A percentile compares a stretch with the other conserved stretches of the same genome.
phyloP scores from a whole-genome alignment of 192 early-diverging fungal species.

The Entomortierella chlamydospora region DNA sequence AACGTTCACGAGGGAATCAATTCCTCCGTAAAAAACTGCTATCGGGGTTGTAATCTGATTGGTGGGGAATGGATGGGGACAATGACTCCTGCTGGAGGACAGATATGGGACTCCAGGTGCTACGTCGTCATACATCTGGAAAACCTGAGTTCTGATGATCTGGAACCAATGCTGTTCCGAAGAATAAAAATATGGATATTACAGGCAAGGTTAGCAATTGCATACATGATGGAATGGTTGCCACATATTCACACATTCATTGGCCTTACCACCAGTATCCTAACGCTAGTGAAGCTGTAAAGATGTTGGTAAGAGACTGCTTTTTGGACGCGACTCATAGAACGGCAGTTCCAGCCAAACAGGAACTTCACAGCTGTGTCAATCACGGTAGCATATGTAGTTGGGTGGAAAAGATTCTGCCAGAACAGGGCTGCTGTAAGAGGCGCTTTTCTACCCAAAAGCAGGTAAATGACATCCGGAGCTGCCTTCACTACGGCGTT shows the following conservation, averaged over 20 bases:
- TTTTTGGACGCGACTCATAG: constrained; percentile 79
- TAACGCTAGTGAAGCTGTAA: constrained; percentile 91
- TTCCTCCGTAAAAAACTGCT: constrained; percentile 92
- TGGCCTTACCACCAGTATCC: constrained; percentile 79
- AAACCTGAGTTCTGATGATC: constrained; percentile 85
- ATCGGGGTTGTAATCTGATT: constrained; percentile 86
- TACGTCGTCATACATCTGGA: constrained; percentile 95
- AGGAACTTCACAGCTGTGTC: constrained; percentile 77
- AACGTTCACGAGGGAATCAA: constrained; percentile 86
- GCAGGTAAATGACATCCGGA: constrained; percentile 86
- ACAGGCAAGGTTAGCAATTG: too few species aligned
- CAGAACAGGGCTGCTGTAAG: constrained; percentile 86
- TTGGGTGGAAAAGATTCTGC: constrained; percentile 81
- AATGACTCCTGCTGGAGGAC: constrained; percentile 64
- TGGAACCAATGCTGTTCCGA: constrained; percentile 91
- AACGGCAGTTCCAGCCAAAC: constrained; percentile 85
- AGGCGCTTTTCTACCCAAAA: constrained; percentile 89
- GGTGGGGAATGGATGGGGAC: constrained; percentile 78
- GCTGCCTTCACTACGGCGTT: constrained; percentile 87
- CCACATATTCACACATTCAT: not conserved
- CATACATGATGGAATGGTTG: too few species aligned
- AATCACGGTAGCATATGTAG: constrained; percentile 78
- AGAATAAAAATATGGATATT: not conserved
- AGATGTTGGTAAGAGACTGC: constrained; percentile 85
- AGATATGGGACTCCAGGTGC: constrained; percentile 61